A percentile compares a stretch with the other conserved stretches of the same genome.
Evolutionary conservation across 192 early-diverging fungal species (phyloP).

Genomic region (Dissophora ornata): DNA sequence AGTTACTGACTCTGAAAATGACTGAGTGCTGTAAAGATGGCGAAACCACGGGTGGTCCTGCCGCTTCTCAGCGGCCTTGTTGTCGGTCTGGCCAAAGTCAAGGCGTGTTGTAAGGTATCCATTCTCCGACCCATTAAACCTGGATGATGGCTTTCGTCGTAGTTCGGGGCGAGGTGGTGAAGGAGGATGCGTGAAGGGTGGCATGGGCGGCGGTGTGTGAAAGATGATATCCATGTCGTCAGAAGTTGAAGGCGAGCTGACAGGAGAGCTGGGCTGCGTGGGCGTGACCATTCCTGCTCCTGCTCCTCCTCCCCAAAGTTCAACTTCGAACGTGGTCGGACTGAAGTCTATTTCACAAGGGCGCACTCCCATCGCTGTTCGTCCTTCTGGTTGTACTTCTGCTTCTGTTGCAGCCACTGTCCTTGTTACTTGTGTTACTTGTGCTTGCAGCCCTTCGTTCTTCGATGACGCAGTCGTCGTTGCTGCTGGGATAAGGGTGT

Average conservation of each 20-base stretch:
- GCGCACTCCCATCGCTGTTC: too few relatives aligned
- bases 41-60: not conserved
- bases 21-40: not conserved
- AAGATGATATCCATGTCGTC: slow-evolving; percentile 16
- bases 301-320: too few relatives aligned
- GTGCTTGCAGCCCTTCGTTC: too few relatives aligned
- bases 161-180: slow-evolving; percentile 20
- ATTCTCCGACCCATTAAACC: not conserved
- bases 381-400: not conserved
- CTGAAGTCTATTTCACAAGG: not conserved
- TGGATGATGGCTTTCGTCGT: not conserved
- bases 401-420: too few relatives aligned
- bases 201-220: slow-evolving; percentile 19
- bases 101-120: not conserved
- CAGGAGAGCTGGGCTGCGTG: slow-evolving; percentile 2
- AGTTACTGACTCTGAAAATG: too few relatives aligned
- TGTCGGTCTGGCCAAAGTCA: not conserved
- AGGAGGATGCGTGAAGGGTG: slow-evolving; percentile 19
- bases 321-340: not conserved
- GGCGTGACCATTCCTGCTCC: slow-evolving; percentile 6
- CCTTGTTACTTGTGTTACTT: too few relatives aligned
- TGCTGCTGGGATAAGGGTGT: too few relatives aligned
- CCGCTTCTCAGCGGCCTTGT: too few relatives aligned
- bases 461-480: too few relatives aligned
- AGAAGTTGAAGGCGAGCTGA: slow-evolving; percentile 10